A percentile compares a stretch with the other conserved stretches of the same genome.
These are phyloP conservation scores for Mycena vulgaris DNA, from an alignment of 768 basidiomycete species.

Conservation along the genomic window DNA sequence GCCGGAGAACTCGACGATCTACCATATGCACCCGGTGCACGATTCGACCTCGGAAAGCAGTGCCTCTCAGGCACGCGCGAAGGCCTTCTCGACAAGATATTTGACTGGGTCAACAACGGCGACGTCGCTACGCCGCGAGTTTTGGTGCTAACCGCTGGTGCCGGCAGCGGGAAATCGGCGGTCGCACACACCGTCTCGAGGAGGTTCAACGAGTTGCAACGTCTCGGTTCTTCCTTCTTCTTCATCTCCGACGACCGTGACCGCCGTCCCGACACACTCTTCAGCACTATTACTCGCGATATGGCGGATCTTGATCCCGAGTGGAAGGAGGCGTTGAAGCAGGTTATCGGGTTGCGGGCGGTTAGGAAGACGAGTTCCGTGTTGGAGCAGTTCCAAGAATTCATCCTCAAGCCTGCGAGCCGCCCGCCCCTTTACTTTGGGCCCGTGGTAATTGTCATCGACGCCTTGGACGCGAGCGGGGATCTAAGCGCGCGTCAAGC, in stretches of 20 bases:
- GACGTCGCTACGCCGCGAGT: constrained; percentile 7
- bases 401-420: constrained; percentile 23
- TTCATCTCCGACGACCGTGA: not conserved
- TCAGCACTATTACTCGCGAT: constrained; percentile 29
- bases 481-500: not conserved
- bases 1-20: constrained; percentile 17
- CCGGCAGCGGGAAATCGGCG: constrained; percentile 26
- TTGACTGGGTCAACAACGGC: constrained; percentile 14
- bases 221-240: constrained; percentile 31
- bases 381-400: constrained; percentile 30
- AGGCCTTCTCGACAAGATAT: constrained; percentile 14
- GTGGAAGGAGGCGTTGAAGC: constrained; percentile 16
- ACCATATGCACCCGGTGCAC: constrained; percentile 14
- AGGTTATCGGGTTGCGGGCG: not conserved
- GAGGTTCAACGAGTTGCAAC: constrained; percentile 10
- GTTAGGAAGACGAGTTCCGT: constrained; percentile 17
- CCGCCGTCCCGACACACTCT: constrained; percentile 14
- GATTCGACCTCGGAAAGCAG: constrained; percentile 26
- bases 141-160: not conserved
- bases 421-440: constrained; percentile 20
- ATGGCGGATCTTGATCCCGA: constrained; percentile 24
- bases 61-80: constrained; percentile 25
- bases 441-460: constrained; percentile 30
- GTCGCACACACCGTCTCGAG: constrained; percentile 25
- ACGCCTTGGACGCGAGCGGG: constrained; percentile 13